phyloP scores from a whole-genome alignment of 2,329 filamentous ascomycete species.

The Trichoderma koningiopsis region DNA sequence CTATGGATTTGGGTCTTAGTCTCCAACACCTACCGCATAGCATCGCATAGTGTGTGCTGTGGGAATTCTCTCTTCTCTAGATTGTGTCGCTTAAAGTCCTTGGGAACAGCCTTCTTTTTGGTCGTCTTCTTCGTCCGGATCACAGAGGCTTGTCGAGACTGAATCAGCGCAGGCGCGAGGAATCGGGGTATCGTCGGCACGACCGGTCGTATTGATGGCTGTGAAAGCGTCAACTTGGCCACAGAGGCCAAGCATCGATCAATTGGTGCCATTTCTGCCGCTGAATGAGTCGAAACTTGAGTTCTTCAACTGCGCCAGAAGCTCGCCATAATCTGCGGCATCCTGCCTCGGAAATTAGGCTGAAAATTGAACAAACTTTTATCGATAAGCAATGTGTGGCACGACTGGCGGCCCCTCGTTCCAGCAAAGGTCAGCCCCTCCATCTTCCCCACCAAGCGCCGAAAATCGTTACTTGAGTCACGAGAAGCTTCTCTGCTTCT shows the following conservation, averaged over 20 bases:
- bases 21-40: conserved; percentile 69
- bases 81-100: conserved; percentile 67
- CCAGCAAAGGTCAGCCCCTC: conserved; percentile 29
- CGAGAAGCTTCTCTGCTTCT: conserved; percentile 22
- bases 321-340: conserved; percentile 15
- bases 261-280: conserved; percentile 51
- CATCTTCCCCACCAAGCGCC: conserved; percentile 31
- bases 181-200: conserved; percentile 51
- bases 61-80: conserved; percentile 62
- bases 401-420: conserved; percentile 24
- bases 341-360: conserved; percentile 35
- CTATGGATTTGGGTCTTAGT: not conserved
- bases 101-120: conserved; percentile 63
- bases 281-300: conserved; percentile 23
- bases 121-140: conserved; percentile 53
- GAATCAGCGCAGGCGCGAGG: conserved; percentile 50
- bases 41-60: conserved; percentile 84
- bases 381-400: conserved; percentile 32
- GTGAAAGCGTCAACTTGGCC: conserved; percentile 52
- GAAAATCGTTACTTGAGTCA: conserved; percentile 35
- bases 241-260: conserved; percentile 58
- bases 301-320: conserved; percentile 24
- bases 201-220: conserved; percentile 46
- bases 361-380: conserved; percentile 22
- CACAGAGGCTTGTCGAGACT: conserved; percentile 47